Evolutionary conservation across 148 eudicot species (phyloP).

Genomic region (Bassia scoparia): DNA sequence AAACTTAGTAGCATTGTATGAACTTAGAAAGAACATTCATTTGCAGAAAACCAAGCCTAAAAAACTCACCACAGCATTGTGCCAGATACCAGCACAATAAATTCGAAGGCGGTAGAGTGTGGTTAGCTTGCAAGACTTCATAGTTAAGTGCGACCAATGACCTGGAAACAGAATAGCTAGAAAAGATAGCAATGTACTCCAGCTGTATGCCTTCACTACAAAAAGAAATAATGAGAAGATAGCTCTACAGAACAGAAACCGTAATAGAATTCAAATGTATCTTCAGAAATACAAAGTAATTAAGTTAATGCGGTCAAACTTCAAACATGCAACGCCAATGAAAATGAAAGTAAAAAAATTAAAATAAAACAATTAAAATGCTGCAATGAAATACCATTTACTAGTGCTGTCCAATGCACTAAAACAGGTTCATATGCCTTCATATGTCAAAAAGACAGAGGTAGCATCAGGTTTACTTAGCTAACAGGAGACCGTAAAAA

Average conservation of each 20-base stretch:
- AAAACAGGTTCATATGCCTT: background rate
- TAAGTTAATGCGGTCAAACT: background rate
- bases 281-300: background rate
- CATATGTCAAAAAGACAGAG: background rate
- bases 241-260: conserved; percentile 11
- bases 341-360: background rate
- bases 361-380: background rate
- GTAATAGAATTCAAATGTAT: background rate
- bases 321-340: background rate
- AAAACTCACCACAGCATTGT: conserved; percentile 86
- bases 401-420: too few relatives aligned
- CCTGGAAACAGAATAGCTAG: conserved; percentile 79
- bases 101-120: conserved; percentile 63
- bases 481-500: background rate
- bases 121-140: conserved; percentile 60
- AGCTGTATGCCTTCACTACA: conserved; percentile 80
- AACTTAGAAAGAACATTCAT: background rate
- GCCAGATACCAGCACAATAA: conserved; percentile 98
- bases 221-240: conserved; percentile 37
- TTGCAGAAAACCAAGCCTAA: background rate
- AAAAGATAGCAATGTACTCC: conserved; percentile 80
- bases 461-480: background rate
- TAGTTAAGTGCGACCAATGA: conserved; percentile 80
- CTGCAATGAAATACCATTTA: too few relatives aligned
- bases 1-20: background rate